phyloP scores from a whole-genome alignment of 768 basidiomycete genomes.

The Mrakia hoshinonis region DNA sequence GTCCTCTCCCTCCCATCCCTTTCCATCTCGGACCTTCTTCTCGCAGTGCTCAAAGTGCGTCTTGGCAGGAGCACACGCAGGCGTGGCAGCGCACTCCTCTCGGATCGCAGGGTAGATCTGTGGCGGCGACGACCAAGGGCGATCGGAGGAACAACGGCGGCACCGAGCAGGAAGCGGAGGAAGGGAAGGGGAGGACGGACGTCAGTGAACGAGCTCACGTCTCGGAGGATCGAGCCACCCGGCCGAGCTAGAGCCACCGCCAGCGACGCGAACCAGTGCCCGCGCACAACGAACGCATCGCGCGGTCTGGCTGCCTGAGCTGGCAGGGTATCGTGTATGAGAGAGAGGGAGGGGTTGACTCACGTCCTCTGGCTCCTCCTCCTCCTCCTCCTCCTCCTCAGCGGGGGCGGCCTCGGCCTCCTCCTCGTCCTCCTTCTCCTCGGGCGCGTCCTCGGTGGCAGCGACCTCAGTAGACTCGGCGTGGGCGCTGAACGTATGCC shows the following conservation, averaged over 20 bases:
- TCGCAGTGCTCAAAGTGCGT: slow-evolving; percentile 86
- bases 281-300: not conserved
- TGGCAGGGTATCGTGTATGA: not conserved
- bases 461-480: slow-evolving; percentile 27
- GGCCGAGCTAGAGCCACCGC: not conserved
- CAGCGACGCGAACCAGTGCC: not conserved
- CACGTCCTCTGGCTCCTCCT: slow-evolving; percentile 31
- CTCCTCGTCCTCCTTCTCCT: slow-evolving; percentile 27
- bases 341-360: slow-evolving; percentile 1
- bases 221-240: not conserved
- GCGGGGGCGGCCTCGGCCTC: not conserved
- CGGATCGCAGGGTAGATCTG: slow-evolving; percentile 63
- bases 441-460: slow-evolving; percentile 10
- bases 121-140: not conserved
- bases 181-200: not conserved
- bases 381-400: slow-evolving; percentile 30
- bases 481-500: slow-evolving; percentile 17
- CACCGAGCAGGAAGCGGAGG: not conserved
- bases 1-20: slow-evolving; percentile 83
- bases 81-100: slow-evolving; percentile 62
- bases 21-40: slow-evolving; percentile 70
- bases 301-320: not conserved
- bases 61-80: slow-evolving; percentile 58
- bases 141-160: not conserved
- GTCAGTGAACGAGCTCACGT: not conserved